These are phyloP conservation scores for Mycena latifolia DNA, from an alignment of 768 basidiomycete genomes.

Conservation along the genomic window DNA sequence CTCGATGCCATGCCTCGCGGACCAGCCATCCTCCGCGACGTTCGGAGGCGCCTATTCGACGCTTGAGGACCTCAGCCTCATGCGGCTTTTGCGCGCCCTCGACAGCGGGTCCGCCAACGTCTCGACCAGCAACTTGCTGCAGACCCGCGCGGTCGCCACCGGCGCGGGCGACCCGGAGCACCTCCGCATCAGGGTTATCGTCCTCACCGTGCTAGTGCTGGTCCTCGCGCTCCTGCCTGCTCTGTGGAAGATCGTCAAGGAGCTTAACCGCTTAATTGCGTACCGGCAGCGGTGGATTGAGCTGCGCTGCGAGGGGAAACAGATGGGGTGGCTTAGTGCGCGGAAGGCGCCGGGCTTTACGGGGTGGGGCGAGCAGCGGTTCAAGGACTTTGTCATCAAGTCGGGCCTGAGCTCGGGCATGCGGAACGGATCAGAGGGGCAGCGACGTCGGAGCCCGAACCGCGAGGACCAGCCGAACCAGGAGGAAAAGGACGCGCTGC, in stretches of 20 bases:
- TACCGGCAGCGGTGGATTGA: conserved; percentile 73
- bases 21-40: conserved; percentile 55
- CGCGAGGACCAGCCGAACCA: conserved; percentile 55
- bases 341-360: conserved; percentile 73
- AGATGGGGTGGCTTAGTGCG: conserved; percentile 82
- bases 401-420: conserved; percentile 74
- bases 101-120: conserved; percentile 52
- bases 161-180: conserved; percentile 54
- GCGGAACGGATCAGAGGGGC: conserved; percentile 46
- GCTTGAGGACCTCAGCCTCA: conserved; percentile 81
- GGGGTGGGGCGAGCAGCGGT: conserved; percentile 78
- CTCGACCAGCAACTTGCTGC: conserved; percentile 46
- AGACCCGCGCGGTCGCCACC: conserved; percentile 50
- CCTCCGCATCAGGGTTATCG: conserved; percentile 73
- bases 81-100: conserved; percentile 76
- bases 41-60: conserved; percentile 75
- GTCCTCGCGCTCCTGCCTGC: conserved; percentile 75
- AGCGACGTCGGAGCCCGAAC: conserved; percentile 41
- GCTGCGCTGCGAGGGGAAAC: conserved; percentile 73
- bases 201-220: conserved; percentile 73
- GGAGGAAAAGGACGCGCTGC: conserved; percentile 58
- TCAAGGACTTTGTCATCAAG: conserved; percentile 78
- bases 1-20: conserved; percentile 74
- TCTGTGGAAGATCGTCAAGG: conserved; percentile 71
- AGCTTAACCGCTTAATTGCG: conserved; percentile 68